phyloP scores from a whole-genome alignment of 495 filamentous ascomycete species.

The Penicillium paradoxum region DNA sequence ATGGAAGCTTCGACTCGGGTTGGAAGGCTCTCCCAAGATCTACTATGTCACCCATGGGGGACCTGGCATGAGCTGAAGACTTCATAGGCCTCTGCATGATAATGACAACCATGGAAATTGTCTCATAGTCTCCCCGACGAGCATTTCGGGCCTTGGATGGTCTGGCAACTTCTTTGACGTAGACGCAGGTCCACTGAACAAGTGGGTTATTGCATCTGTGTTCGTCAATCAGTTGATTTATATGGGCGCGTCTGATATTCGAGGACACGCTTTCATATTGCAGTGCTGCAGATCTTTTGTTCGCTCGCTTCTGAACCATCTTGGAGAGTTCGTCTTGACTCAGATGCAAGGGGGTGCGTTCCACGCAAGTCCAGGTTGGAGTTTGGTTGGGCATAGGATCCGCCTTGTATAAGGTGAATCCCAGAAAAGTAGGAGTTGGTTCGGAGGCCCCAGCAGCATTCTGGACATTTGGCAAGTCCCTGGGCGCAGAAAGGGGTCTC shows the following conservation, averaged over 20 bases:
- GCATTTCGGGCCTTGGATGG: conserved; percentile 26
- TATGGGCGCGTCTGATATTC: conserved; percentile 25
- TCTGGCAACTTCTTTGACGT: conserved; percentile 28
- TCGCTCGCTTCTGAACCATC: conserved; percentile 30
- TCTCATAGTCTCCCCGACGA: conserved; percentile 28
- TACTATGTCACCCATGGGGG: conserved; percentile 15
- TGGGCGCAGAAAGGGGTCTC: neutral
- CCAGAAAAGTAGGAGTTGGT: conserved; percentile 18
- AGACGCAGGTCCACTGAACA: conserved; percentile 36
- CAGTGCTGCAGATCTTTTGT: conserved; percentile 20
- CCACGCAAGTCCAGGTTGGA: conserved; percentile 28
- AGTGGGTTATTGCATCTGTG: conserved; percentile 19
- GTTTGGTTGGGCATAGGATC: conserved; percentile 24
- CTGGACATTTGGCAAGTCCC: neutral
- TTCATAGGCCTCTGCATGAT: conserved; percentile 25
- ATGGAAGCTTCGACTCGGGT: neutral
- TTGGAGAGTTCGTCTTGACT: conserved; percentile 26
- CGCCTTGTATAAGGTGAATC: conserved; percentile 36
- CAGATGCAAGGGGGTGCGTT: conserved; percentile 27
- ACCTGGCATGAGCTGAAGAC: conserved; percentile 12
- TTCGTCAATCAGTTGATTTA: conserved; percentile 33
- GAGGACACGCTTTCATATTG: conserved; percentile 31
- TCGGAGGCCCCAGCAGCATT: neutral
- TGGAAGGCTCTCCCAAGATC: conserved; percentile 7
- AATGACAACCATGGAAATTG: conserved; percentile 36